Evolutionary conservation across 805 yeast species (phyloP).

Genomic region (Teunomyces atbi): DNA sequence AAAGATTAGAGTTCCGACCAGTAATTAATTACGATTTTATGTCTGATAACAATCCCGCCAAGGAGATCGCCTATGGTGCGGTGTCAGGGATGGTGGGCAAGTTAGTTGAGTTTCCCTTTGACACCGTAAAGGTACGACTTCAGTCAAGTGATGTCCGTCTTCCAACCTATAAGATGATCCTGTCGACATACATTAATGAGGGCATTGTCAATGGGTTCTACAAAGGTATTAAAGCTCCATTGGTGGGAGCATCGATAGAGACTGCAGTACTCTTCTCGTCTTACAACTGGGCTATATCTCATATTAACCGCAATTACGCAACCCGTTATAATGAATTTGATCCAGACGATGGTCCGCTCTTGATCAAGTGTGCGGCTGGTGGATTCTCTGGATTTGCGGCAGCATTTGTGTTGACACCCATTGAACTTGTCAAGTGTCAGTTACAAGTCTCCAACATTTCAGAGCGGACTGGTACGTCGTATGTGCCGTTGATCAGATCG

Average conservation of each 20-base stretch:
- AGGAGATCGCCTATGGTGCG: slow-evolving; percentile 50
- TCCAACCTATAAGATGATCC: slow-evolving; percentile 63
- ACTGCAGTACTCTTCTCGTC: slow-evolving; percentile 75
- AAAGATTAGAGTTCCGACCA: neutral
- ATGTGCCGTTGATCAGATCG: slow-evolving; percentile 30
- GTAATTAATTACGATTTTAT: neutral
- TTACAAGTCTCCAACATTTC: slow-evolving; percentile 61
- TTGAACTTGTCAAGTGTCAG: slow-evolving; percentile 87
- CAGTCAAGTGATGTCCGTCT: slow-evolving; percentile 54
- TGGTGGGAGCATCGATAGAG: slow-evolving; percentile 88
- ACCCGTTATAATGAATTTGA: slow-evolving; percentile 1
- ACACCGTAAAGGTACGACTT: slow-evolving; percentile 84
- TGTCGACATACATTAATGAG: slow-evolving; percentile 59
- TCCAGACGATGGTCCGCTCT: slow-evolving; percentile 31
- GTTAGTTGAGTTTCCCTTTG: slow-evolving; percentile 86
- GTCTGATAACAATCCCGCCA: slow-evolving; percentile 16
- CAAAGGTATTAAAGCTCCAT: slow-evolving; percentile 75
- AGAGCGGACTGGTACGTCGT: slow-evolving; percentile 23
- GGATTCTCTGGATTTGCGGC: slow-evolving; percentile 81
- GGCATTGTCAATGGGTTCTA: slow-evolving; percentile 75
- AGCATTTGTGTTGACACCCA: slow-evolving; percentile 81
- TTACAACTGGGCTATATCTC: slow-evolving; percentile 42
- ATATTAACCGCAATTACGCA: slow-evolving; percentile 29
- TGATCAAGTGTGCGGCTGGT: slow-evolving; percentile 62
- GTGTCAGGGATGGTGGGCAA: slow-evolving; percentile 82